Base-by-base conservation (phyloP, 257 asterid genomes). In the Solanum phureja region DNA sequence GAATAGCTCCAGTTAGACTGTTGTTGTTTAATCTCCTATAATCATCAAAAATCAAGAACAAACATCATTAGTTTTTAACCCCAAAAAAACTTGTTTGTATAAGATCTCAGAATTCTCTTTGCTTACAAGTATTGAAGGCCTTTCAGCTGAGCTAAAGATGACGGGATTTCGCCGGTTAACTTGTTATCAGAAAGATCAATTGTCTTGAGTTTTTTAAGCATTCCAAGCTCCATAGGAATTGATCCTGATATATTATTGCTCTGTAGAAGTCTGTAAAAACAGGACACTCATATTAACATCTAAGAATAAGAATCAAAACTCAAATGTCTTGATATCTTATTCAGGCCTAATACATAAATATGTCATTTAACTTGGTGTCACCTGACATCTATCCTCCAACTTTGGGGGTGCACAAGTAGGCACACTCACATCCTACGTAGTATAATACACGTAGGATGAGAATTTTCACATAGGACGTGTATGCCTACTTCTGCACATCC, bases 1-100 rank as follows among this genome's bases (percentile, higher is more conserved):
- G 98, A 87, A 97, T 87, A 31, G 92, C 88, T 89, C 99, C 99
- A 76, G 87, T 88, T 24, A 97, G 95, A 90, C 93, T 93, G 87
- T 97, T 97, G 88, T 95, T 95, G 93, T 92, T 97, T 87, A 97
- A 90, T 93, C 95, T 95, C 98, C 99, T 97, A 92, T 40, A 8
- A 62, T 68, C 21, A 35, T 84, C 18, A 29, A 6, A 44, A 9
- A 31, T 23, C 62, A 69, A 86, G 2, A 46, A 72, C 8, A 40
- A 2, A 66, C 46, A 68, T 24, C 60, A 10, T 21, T 23, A 71
- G 83, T 44, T n/a, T 44, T 46, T 7, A 21, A 83, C 52, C 86
- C 34, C 9, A 16, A 56, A 71, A 46, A 18, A 56, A 40, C 35
- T 35, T 84, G 72, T 79, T 23, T 85, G 1, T 31, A 42, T 18